These are phyloP conservation scores for Endocalyx cinctus DNA, from an alignment of 2,329 filamentous ascomycete species.

Conservation along the genomic window DNA sequence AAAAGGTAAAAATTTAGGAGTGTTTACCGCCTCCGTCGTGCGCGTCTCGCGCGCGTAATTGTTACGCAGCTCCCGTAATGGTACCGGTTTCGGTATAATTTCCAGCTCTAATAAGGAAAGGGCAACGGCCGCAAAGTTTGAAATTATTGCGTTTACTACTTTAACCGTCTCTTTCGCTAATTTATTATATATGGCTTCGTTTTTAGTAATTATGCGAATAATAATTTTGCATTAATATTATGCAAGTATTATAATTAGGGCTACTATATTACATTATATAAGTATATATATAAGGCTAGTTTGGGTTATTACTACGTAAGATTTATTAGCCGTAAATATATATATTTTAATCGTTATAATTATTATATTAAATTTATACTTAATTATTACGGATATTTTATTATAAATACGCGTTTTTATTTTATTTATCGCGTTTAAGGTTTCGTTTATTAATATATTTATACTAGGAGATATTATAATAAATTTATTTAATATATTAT, in stretches of 20 bases:
- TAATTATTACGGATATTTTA: neutral
- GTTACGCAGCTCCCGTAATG: neutral
- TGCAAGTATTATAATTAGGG: neutral
- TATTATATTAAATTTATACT: neutral
- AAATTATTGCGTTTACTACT: neutral
- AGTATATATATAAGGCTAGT: no score
- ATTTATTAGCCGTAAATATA: neutral
- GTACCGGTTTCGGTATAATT: neutral
- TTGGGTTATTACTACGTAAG: neutral
- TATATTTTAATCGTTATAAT: neutral
- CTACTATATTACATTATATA: no score
- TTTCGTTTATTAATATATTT: neutral
- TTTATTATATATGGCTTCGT: neutral
- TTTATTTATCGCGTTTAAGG: no score
- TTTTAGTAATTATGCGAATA: neutral
- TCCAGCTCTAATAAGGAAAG: neutral
- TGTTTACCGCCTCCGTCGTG: no score
- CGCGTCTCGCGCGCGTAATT: no score
- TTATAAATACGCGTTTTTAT: neutral
- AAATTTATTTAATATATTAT: neutral
- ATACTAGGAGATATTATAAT: neutral
- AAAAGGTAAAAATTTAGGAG: no score
- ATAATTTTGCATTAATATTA: neutral
- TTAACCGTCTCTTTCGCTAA: neutral
- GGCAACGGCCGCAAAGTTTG: neutral